Conservation (phyloP, 208 protist genomes). For the Trypanosoma conorhini region DNA sequence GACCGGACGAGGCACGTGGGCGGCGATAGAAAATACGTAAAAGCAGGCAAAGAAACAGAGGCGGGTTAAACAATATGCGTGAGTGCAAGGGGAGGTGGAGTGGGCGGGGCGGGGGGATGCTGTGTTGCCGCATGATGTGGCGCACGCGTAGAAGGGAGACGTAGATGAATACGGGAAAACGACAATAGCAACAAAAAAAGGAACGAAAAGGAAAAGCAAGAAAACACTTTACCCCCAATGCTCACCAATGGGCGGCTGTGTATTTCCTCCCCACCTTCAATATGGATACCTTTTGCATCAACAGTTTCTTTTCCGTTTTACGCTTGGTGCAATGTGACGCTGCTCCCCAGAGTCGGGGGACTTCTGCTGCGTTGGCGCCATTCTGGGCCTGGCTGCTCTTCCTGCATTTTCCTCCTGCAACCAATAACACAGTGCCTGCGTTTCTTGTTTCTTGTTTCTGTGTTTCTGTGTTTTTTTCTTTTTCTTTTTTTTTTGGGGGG, state of each 20-base stretch:
- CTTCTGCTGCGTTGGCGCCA: background rate
- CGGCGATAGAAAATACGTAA: background rate
- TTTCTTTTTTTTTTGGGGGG: background rate
- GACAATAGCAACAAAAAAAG: background rate
- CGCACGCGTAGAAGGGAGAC: background rate
- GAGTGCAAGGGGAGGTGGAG: background rate
- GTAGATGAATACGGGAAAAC: background rate
- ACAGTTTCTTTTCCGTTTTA: background rate
- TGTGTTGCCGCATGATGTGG: background rate
- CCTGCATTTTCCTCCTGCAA: background rate
- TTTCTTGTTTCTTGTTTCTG: background rate
- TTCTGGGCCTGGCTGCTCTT: background rate
- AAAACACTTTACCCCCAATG: background rate
- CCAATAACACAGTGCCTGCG: background rate
- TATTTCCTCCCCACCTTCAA: background rate
- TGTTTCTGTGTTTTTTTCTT: no score
- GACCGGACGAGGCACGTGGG: no score
- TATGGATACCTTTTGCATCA: background rate
- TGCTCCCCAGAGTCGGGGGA: background rate
- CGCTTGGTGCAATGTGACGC: background rate
- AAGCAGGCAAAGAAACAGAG: background rate
- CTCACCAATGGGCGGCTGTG: background rate
- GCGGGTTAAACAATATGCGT: background rate
- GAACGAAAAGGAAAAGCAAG: background rate
- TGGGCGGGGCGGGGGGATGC: background rate